A percentile compares a stretch with the other conserved stretches of the same genome.
These are phyloP conservation scores for Begonia masoniana DNA, from an alignment of 306 rosid genomes.

Conservation along the genomic window DNA sequence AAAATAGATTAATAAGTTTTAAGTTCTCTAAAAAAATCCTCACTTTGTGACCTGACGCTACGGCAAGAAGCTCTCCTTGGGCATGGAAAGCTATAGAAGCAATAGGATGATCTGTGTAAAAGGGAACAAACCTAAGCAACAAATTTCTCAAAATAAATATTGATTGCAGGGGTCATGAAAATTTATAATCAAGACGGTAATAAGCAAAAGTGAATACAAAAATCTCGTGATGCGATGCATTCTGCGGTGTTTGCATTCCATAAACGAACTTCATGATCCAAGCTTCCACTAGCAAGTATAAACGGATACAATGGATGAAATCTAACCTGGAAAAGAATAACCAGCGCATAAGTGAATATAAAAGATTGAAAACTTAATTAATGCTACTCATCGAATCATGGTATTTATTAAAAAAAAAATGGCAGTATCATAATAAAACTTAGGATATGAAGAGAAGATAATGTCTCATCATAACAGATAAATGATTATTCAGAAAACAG, in stretches of 20 bases:
- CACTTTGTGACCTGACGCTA: constrained; percentile 98
- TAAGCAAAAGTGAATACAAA: constrained; percentile 40
- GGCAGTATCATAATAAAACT: too few relatives aligned
- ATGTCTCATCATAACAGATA: too few relatives aligned
- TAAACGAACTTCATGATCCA: constrained; percentile 93
- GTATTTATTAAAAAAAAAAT: too few relatives aligned
- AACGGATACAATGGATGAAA: constrained; percentile 81
- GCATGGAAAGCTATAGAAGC: constrained; percentile 98
- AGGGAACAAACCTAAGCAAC: constrained; percentile 2
- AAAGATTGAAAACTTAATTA: constrained; percentile 3
- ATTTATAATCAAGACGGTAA: neutral
- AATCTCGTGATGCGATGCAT: constrained; percentile 77
- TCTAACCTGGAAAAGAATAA: constrained; percentile 64
- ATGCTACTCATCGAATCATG: too few relatives aligned
- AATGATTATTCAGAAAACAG: too few relatives aligned
- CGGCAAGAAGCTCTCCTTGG: constrained; percentile 84
- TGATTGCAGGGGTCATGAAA: neutral
- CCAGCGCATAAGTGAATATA: constrained; percentile 8
- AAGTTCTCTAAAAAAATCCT: constrained; percentile 11
- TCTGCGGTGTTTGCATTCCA: constrained; percentile 91
- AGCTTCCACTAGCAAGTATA: constrained; percentile 97
- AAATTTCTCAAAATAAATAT: too few relatives aligned
- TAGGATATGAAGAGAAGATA: too few relatives aligned
- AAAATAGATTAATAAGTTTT: neutral
- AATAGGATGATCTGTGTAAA: constrained; percentile 70